Percentiles rank a stretch among this genome's conserved stretches.
Conservation (phyloP, 192 early-diverging fungal species). For the Backusella parvicylindrica region DNA sequence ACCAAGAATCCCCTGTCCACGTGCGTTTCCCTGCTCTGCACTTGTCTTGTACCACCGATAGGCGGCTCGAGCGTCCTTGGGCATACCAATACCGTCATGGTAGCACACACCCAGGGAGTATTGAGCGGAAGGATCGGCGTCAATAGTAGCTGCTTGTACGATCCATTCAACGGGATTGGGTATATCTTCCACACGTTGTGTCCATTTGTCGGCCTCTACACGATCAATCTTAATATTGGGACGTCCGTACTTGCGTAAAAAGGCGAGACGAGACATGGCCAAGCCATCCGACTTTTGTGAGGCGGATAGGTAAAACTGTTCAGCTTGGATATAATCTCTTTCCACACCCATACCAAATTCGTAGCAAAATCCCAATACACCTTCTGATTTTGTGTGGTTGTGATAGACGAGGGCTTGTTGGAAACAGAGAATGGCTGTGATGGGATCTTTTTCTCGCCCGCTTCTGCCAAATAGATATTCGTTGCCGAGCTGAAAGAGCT, state of each 20-base stretch:
- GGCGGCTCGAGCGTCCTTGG: slow-evolving; percentile 56
- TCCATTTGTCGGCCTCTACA: slow-evolving; percentile 76
- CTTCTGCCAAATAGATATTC: slow-evolving; percentile 50
- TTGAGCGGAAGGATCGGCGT: slow-evolving; percentile 50
- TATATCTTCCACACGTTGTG: slow-evolving; percentile 23
- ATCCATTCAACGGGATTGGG: slow-evolving; percentile 62
- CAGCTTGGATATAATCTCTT: slow-evolving; percentile 58
- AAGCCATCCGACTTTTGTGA: slow-evolving; percentile 61
- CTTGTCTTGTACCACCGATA: slow-evolving; percentile 65
- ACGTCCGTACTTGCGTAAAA: slow-evolving; percentile 77
- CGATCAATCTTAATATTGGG: slow-evolving; percentile 78
- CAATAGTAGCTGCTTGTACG: slow-evolving; percentile 48
- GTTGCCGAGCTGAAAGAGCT: slow-evolving; percentile 28
- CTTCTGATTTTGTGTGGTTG: slow-evolving; percentile 44
- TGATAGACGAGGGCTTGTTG: slow-evolving; percentile 41
- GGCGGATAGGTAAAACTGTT: slow-evolving; percentile 62
- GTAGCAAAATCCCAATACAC: slow-evolving; percentile 75
- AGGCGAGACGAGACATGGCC: slow-evolving; percentile 66
- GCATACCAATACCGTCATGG: slow-evolving; percentile 73
- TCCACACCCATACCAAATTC: slow-evolving; percentile 78
- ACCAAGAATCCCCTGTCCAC: slow-evolving; percentile 63
- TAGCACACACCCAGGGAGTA: slow-evolving; percentile 74
- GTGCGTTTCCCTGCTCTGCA: slow-evolving; percentile 56
- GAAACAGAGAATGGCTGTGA: slow-evolving; percentile 49
- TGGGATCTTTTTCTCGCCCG: slow-evolving; percentile 37